Evolutionary conservation across 2,329 filamentous ascomycete species (phyloP).

Genomic region (Cordyceps tenuipes): DNA sequence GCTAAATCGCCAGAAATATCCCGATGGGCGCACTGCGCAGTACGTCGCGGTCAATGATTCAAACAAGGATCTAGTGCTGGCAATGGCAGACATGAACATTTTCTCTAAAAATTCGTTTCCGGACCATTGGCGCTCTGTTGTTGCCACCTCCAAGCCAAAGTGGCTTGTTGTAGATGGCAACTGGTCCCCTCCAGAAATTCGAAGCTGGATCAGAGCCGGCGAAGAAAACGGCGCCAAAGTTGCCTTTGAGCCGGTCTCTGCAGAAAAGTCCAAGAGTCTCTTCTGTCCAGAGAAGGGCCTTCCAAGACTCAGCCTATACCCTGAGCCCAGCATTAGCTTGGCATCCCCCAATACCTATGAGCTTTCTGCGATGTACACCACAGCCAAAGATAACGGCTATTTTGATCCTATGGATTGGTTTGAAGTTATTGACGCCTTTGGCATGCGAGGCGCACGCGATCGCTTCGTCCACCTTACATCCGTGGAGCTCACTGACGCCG

Average conservation of each 20-base stretch:
- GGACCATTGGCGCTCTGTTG: slow-evolving; percentile 50
- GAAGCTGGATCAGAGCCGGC: slow-evolving; percentile 57
- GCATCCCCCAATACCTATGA: slow-evolving; percentile 79
- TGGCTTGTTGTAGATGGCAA: slow-evolving; percentile 86
- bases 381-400: slow-evolving; percentile 57
- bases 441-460: slow-evolving; percentile 65
- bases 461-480: slow-evolving; percentile 63
- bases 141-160: slow-evolving; percentile 50
- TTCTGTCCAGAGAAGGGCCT: slow-evolving; percentile 43
- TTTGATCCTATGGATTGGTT: slow-evolving; percentile 72
- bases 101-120: slow-evolving; percentile 51
- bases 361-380: slow-evolving; percentile 66
- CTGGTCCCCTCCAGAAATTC: slow-evolving; percentile 61
- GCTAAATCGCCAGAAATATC: slow-evolving; percentile 38
- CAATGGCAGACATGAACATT: slow-evolving; percentile 94
- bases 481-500: slow-evolving; percentile 61
- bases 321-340: slow-evolving; percentile 57
- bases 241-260: slow-evolving; percentile 85
- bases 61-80: slow-evolving; percentile 75
- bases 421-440: slow-evolving; percentile 66
- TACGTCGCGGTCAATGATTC: slow-evolving; percentile 85
- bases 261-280: slow-evolving; percentile 63
- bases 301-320: slow-evolving; percentile 45
- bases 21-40: slow-evolving; percentile 66
- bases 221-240: slow-evolving; percentile 49